Percentiles rank a stretch among this genome's conserved stretches.
phyloP scores from a whole-genome alignment of 1,284 basidiomycete species.

The Lignosus rhinocerotis region DNA sequence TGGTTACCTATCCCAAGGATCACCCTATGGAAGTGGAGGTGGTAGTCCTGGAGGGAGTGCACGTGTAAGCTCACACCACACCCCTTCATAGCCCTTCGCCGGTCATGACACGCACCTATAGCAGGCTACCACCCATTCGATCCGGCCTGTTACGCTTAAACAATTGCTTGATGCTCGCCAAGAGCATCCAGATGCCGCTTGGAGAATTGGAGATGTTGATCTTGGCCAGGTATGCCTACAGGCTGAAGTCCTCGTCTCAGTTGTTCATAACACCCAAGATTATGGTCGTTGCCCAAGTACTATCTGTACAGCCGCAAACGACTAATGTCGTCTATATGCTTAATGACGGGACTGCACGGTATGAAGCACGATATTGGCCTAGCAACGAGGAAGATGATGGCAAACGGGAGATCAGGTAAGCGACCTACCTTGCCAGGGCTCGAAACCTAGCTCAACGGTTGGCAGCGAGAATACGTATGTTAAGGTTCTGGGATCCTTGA shows the following conservation, averaged over 20 bases:
- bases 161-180: constrained; percentile 81
- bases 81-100: not conserved
- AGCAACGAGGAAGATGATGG: constrained; percentile 54
- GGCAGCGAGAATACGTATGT: constrained; percentile 77
- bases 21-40: constrained; percentile 43
- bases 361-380: constrained; percentile 88
- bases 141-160: constrained; percentile 85
- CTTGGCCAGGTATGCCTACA: constrained; percentile 68
- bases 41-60: constrained; percentile 44
- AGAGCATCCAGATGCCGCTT: constrained; percentile 86
- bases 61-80: constrained; percentile 14
- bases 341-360: constrained; percentile 88
- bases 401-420: constrained; percentile 50
- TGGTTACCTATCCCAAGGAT: constrained; percentile 43
- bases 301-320: constrained; percentile 67
- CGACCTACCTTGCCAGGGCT: not conserved
- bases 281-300: constrained; percentile 81
- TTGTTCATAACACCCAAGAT: constrained; percentile 41
- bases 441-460: not conserved
- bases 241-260: not conserved
- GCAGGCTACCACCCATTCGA: constrained; percentile 51
- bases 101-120: not conserved
- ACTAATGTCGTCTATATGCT: constrained; percentile 85
- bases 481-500: constrained; percentile 88
- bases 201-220: constrained; percentile 80